Evolutionary conservation across 73 alveolate species (phyloP).

Genomic region (Symbiodinium natans): DNA sequence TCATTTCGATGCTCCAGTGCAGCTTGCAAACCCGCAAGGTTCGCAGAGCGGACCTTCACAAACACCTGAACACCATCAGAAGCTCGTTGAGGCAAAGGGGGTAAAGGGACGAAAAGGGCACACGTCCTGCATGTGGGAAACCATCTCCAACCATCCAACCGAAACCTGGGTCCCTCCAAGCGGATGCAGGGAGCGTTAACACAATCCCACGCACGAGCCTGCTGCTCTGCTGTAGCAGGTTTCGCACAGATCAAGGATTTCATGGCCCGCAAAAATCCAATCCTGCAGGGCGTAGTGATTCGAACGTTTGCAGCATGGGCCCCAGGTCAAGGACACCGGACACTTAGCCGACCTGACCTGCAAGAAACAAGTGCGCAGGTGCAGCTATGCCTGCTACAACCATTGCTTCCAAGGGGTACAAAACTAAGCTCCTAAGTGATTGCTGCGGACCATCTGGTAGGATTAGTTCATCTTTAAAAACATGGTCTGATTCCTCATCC

Average conservation of each 20-base stretch:
- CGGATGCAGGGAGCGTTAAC: neutral
- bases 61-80: neutral
- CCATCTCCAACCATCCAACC: neutral
- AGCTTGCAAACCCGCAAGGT: neutral
- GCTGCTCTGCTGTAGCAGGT: neutral
- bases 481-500: too few species aligned
- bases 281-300: neutral
- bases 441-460: too few species aligned
- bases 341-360: too few species aligned
- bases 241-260: neutral
- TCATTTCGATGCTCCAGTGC: neutral
- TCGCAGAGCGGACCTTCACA: conserved; percentile 4
- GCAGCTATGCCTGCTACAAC: too few species aligned
- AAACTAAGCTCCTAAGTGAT: too few species aligned
- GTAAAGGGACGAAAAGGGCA: neutral
- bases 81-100: neutral
- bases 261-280: neutral
- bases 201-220: neutral
- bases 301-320: too few species aligned
- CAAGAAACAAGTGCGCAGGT: too few species aligned
- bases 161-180: neutral
- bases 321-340: too few species aligned
- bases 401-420: too few species aligned
- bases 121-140: neutral
- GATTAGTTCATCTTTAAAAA: too few species aligned